Evolutionary conservation across 1,139 yeast genomes (phyloP), one percentile per base, ranked within the genome.

Genomic region (Saccharomycopsis crataegensis): DNA sequence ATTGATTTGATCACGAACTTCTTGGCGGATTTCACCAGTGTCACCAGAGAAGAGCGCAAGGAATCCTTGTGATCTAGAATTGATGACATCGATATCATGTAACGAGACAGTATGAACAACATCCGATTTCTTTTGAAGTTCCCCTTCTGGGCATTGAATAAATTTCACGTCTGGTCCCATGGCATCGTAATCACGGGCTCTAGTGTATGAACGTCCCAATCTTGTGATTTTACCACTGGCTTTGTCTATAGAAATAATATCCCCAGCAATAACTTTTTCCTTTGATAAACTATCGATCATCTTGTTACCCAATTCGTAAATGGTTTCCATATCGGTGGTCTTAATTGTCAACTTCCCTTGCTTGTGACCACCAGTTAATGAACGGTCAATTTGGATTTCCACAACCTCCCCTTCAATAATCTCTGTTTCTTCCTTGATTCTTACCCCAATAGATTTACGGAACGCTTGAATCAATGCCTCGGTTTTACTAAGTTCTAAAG

Each of bases 101-200:
- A 94, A 75, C 3, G 96, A 88, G 9, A 94, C 97, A 0, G 96
- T 91, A 71, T 94, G 99, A 17, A 90, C 96, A 14, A 90, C 96
- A 66, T 91, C 96, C 66, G 88, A 89, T 64, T 98, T 82, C 65
- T 88, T 87, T 72, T 94, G 99, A 65, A 94, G 77, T 74, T 94
- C 99, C 50, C 99, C 99, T 69, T 93, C 98, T 38, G 99, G 99
- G 68, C 97, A 89, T 70, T 93, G 97, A 51, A 94, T 96, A 69
- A 93, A 94, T 69, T 89, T 90, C 44, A 97, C 90, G 64, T 94
- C 98, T 48, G 97, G 96, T 6, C 99, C 98, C 97, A 93, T 93
- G 44, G 99, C 99, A 70, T 94, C 99, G 70, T 93, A 94, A 70
- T 94, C 99, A 66, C 99, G 79, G 4, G 98, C 95, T 62, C 99